Base-by-base conservation (phyloP, 1,284 basidiomycete species). In the Wolfiporia cocos region DNA sequence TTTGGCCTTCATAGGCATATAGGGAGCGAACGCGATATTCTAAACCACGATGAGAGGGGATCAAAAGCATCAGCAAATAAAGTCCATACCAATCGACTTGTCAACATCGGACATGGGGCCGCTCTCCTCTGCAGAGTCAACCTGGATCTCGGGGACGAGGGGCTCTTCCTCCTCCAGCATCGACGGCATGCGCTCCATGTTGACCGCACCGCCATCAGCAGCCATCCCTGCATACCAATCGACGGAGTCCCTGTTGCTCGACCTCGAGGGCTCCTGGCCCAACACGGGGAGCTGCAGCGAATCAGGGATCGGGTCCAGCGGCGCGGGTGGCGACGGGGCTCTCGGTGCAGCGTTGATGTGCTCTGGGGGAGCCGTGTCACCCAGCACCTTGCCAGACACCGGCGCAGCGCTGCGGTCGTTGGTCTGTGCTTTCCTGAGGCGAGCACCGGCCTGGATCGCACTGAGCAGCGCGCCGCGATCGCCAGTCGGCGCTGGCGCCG, bases 151-250 rank as follows among this genome's bases (percentile, higher is more conserved):
- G 12, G 81, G 80, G 1, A 60, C 56, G 17, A 54, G 40, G 30
- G 49, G 45, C 35, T 76, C 73, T 38, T 81, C 80, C 26, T 81
- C 78, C 24, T 37, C 36, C 19, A 26, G 36, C 48, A 77, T 81
- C 5, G 78, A 63, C 36, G 83, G 74, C 43, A 86, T 52, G 34
- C 62, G 63, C 34, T 73, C 66, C 14, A 62, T 47, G 41, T 64
- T 58, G 24, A 56, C 48, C 10, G 58, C 54, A 31, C 68, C 57
- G 7, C 65, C 60, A 63, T 95, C 90, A 31, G 84, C 83, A 7
- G 93, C 92, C n/a, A 95, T 71, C 30, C 82, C 86, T 42, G 81
- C 76, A 59, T 91, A 90, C 94, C 94, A 97, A 57, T 92, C 93
- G 9, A 96, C 86, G 20, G 83, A 87, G 61, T 93, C 86, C 47